Percentiles rank a stretch among this genome's conserved stretches.
Conservation (phyloP, 345 rosid species). For the Arabidopsis arenosa region DNA sequence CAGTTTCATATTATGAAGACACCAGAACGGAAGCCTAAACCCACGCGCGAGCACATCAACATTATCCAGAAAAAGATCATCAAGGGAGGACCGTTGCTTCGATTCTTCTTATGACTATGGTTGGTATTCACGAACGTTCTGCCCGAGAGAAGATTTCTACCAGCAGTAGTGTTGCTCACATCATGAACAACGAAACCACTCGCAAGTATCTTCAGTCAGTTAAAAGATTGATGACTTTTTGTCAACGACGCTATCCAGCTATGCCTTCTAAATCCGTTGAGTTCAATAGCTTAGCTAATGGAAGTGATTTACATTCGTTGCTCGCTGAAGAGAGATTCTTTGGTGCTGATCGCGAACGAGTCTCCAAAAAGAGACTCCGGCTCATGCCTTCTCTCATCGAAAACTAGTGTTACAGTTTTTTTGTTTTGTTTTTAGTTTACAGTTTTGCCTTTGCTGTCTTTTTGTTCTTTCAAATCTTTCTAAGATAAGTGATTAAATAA, state of each 20-base stretch:
- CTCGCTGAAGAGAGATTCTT: slow-evolving; percentile 71
- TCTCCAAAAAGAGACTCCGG: slow-evolving; percentile 64
- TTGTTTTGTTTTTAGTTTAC: too few species aligned
- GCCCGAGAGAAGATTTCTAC: slow-evolving; percentile 98
- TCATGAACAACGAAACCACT: slow-evolving; percentile 98
- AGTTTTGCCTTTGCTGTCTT: too few species aligned
- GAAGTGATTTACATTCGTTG: slow-evolving; percentile 86
- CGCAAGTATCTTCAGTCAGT: slow-evolving; percentile 93
- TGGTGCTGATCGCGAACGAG: slow-evolving; percentile 48
- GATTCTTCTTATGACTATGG: too few species aligned
- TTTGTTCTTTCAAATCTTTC: too few species aligned
- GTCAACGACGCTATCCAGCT: slow-evolving; percentile 90
- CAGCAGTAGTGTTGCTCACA: slow-evolving; percentile 88
- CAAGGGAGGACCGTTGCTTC: too few species aligned
- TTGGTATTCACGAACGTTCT: slow-evolving; percentile 99
- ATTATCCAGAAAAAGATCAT: too few species aligned
- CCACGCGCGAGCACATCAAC: too few species aligned
- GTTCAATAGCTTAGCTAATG: slow-evolving; percentile 97
- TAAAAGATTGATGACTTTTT: slow-evolving; percentile 94
- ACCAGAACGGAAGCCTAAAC: too few species aligned
- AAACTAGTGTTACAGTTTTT: slow-evolving; percentile 34
- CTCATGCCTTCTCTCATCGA: slow-evolving; percentile 75
- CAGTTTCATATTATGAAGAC: too few species aligned
- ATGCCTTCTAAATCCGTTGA: slow-evolving; percentile 95
- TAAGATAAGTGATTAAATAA: too few species aligned